Evolutionary conservation across 768 basidiomycete species (phyloP).

Genomic region (Auriscalpium orientale): DNA sequence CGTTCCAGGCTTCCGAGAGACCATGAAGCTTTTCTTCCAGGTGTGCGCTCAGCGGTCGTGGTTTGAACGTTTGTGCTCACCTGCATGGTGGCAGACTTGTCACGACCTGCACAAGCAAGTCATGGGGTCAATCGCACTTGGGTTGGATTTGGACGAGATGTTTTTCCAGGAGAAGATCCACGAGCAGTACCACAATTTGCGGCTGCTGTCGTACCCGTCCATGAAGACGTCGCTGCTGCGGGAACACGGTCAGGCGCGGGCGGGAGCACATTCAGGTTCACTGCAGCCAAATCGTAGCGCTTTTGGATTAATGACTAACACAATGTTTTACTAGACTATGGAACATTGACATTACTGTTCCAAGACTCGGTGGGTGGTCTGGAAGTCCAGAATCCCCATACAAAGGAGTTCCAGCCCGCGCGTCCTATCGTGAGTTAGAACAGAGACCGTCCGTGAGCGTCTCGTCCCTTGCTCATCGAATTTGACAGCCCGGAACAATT

Average conservation of each 20-base stretch:
- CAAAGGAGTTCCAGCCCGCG: conserved; percentile 62
- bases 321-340: conserved; percentile 46
- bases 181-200: conserved; percentile 74
- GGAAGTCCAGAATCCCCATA: conserved; percentile 77
- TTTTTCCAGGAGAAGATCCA: conserved; percentile 74
- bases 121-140: conserved; percentile 83
- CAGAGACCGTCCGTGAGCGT: neutral
- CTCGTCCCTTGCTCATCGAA: neutral
- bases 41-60: conserved; percentile 22
- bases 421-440: conserved; percentile 57
- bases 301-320: no score
- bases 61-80: neutral
- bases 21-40: conserved; percentile 73
- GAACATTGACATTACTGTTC: conserved; percentile 75
- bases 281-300: neutral
- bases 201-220: conserved; percentile 78
- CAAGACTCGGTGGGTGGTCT: conserved; percentile 82
- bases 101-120: conserved; percentile 67
- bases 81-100: conserved; percentile 41
- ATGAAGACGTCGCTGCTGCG: conserved; percentile 51
- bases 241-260: conserved; percentile 65
- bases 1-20: conserved; percentile 59
- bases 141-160: conserved; percentile 60
- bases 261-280: conserved; percentile 72
- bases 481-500: conserved; percentile 61